Evolutionary conservation across 1,284 basidiomycete genomes (phyloP), one percentile per base, ranked within the genome.

Genomic region (Ceraceosorus bombacis): DNA sequence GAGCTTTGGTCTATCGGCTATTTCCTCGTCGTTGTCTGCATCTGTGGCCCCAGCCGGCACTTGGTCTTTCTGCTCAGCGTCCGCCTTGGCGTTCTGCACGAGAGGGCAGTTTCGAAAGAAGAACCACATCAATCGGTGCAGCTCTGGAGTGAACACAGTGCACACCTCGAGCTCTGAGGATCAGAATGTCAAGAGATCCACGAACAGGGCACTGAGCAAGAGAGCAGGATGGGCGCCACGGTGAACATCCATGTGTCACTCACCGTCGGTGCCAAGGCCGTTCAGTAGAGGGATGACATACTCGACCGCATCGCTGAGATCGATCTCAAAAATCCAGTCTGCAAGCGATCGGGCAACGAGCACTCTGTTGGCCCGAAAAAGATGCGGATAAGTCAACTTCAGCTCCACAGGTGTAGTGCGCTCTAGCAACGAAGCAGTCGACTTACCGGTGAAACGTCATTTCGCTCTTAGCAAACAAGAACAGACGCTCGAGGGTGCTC

Each of bases 251-350:
- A 27, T 3, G 27, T 51, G 55, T 49, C 57, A 81, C 81, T 53
- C 67, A 88, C 88, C 88, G 74, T 97, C 93, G 78, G 88, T 86
- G 2, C 89, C 90, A 40, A 97, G 85, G 36, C 85, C 85, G 57
- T 85, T 88, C 61, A 98, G 83, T 15, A 96, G 82, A 1, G 93
- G 93, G 10, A 96, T 81, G 54, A 98, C 89, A 77, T 95, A 98
- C 78, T 93, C 89, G 69, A 92, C 87, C 2, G 90, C 91, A 70
- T 97, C 94, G 64, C 85, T 84, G 2, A 94, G 87, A 38, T 87
- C 83, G 55, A 77, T 72, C 8, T 76, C 76, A 10, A 64, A 61
- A 51, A 77, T 75, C 76, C 76, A 77, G 36, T 76, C 73, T 0
- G 71, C 65, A 15, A 77, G 64, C 41, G 69, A 76, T 12, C 72